Conservation (phyloP, 108 stramenopile species). For the Cylindrotheca fusiformis region DNA sequence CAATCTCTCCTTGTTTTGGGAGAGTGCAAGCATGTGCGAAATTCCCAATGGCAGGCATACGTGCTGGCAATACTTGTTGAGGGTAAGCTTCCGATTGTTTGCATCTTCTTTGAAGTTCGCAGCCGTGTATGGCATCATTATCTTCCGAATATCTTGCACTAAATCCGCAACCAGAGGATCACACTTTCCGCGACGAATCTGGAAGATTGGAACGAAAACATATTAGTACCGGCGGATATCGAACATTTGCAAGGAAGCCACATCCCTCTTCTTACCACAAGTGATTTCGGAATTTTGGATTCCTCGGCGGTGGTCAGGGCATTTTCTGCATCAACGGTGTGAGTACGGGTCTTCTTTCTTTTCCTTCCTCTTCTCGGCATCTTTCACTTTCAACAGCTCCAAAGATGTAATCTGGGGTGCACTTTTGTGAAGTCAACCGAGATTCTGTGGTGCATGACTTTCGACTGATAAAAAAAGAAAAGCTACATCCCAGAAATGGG, state of each 20-base stretch:
- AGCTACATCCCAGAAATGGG: too few species aligned
- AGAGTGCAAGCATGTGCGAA: conserved; percentile 90
- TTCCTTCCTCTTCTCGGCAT: conserved; percentile 75
- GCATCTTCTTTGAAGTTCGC: conserved; percentile 88
- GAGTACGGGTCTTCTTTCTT: conserved; percentile 86
- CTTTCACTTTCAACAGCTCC: neutral
- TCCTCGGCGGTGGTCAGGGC: conserved; percentile 40
- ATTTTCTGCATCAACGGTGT: conserved; percentile 66
- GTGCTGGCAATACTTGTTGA: conserved; percentile 65
- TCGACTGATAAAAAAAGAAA: too few species aligned
- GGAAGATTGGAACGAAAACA: conserved; percentile 5
- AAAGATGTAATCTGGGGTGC: too few species aligned
- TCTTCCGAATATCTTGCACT: conserved; percentile 84
- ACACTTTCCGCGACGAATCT: conserved; percentile 77
- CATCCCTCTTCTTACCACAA: conserved; percentile 46
- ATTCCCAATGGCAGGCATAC: conserved; percentile 88
- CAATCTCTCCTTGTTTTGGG: conserved; percentile 81
- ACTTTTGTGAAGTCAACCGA: too few species aligned
- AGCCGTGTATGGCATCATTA: conserved; percentile 98
- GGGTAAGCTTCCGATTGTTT: conserved; percentile 75
- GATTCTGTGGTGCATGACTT: too few species aligned
- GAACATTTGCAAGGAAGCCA: neutral
- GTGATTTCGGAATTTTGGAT: conserved; percentile 70
- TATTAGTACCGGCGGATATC: neutral
- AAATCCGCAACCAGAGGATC: conserved; percentile 79